Evolutionary conservation across 2,329 filamentous ascomycete genomes (phyloP).

Genomic region (Fusarium paranaense): DNA sequence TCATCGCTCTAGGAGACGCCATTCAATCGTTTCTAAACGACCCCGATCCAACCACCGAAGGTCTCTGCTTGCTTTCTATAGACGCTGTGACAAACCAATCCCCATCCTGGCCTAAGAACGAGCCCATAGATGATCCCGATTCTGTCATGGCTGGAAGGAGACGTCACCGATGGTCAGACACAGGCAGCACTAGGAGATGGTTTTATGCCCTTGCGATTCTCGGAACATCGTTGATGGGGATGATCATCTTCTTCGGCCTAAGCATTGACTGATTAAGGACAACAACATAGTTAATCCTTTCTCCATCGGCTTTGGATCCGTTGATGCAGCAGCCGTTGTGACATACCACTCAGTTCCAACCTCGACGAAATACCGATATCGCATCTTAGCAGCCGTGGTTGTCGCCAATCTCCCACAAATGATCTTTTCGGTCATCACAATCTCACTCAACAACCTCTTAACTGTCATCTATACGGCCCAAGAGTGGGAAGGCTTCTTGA

Average conservation of each 20-base stretch:
- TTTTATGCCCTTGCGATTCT: background rate
- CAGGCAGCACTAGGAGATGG: background rate
- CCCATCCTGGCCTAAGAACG: background rate
- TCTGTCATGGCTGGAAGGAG: background rate
- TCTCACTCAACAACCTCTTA: background rate
- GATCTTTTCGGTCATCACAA: background rate
- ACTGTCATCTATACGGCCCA: background rate
- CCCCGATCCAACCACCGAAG: background rate
- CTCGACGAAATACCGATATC: background rate
- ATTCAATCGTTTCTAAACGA: background rate
- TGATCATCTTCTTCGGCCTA: background rate
- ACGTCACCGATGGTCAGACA: background rate
- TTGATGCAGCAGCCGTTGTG: background rate
- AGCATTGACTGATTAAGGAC: background rate
- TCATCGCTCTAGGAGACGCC: background rate
- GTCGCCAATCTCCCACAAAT: background rate
- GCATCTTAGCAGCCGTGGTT: background rate
- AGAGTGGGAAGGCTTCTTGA: background rate
- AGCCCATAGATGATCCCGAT: background rate
- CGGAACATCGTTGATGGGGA: background rate
- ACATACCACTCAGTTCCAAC: background rate
- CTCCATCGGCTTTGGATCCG: background rate
- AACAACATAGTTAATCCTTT: background rate
- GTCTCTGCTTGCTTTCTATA: background rate
- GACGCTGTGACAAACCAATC: background rate